phyloP scores from a whole-genome alignment of 2,329 filamentous ascomycete species.

The Alternaria novae-zelandiae region DNA sequence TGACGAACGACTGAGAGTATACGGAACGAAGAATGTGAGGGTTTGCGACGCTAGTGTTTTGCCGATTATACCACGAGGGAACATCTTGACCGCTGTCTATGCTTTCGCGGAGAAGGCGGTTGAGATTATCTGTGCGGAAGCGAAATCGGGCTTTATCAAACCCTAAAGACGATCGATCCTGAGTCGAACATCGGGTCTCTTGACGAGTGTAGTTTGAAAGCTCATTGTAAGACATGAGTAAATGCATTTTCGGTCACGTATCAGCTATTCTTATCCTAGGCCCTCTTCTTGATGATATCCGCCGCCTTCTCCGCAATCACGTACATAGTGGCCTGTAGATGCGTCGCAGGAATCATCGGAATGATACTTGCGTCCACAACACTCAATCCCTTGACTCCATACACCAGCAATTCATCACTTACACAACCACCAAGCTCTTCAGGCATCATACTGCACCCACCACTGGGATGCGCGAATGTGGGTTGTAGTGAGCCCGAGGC shows the following conservation, averaged over 20 bases:
- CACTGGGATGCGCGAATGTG: constrained; percentile 23
- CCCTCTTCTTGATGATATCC: constrained; percentile 2
- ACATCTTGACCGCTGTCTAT: constrained; percentile 32
- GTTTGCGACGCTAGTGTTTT: constrained; percentile 39
- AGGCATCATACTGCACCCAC: constrained; percentile 28
- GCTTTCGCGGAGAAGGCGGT: constrained; percentile 33
- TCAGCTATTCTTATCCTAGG: background rate
- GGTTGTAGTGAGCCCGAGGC: constrained; percentile 8
- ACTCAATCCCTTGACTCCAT: constrained; percentile 25
- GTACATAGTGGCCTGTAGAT: constrained; percentile 26
- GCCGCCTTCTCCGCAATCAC: constrained; percentile 7
- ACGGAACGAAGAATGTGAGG: constrained; percentile 38
- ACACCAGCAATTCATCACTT: constrained; percentile 21
- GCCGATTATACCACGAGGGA: constrained; percentile 27
- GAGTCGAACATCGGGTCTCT: background rate
- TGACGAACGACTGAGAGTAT: constrained; percentile 34
- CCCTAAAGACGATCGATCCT: background rate
- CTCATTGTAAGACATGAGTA: background rate
- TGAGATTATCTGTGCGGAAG: constrained; percentile 20
- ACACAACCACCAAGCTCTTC: constrained; percentile 24
- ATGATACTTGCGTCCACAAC: constrained; percentile 36
- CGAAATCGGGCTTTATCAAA: background rate
- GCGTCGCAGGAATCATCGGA: constrained; percentile 23
- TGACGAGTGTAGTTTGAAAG: background rate
- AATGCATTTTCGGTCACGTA: background rate